These are phyloP conservation scores for Hamigera avellanea DNA, from an alignment of 495 filamentous ascomycete genomes.

Conservation along the genomic window DNA sequence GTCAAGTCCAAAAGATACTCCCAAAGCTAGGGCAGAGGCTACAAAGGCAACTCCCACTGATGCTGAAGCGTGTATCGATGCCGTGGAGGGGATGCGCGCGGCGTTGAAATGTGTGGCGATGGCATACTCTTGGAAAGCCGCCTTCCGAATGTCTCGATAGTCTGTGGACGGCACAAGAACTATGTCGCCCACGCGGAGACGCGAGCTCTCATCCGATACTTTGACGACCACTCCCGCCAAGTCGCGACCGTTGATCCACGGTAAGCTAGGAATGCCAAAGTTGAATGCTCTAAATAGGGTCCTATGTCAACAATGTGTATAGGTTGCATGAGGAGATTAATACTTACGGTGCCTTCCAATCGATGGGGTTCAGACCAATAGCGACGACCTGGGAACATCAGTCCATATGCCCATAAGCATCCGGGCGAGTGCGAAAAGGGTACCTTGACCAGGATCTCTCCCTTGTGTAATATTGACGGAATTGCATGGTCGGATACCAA, in stretches of 20 bases:
- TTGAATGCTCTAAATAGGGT: constrained; percentile 42
- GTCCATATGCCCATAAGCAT: constrained; percentile 1
- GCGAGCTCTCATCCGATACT: constrained; percentile 25
- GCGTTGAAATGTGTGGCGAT: constrained; percentile 52
- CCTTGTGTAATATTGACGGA: constrained; percentile 28
- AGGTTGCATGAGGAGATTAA: constrained; percentile 2
- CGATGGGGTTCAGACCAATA: constrained; percentile 59
- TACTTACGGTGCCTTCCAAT: constrained; percentile 61
- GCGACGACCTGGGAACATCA: constrained; percentile 30
- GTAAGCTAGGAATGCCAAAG: constrained; percentile 51
- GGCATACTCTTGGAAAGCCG: constrained; percentile 58
- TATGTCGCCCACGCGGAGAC: constrained; percentile 41
- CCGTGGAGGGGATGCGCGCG: constrained; percentile 38
- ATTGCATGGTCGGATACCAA: constrained; percentile 36
- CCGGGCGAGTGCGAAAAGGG: neutral
- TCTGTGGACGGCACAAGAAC: constrained; percentile 58
- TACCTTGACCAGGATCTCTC: constrained; percentile 46
- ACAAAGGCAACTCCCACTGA: constrained; percentile 55
- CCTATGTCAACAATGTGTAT: constrained; percentile 1
- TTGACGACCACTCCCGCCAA: constrained; percentile 47
- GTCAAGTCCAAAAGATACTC: constrained; percentile 50
- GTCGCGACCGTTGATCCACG: constrained; percentile 58
- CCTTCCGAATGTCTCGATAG: constrained; percentile 58
- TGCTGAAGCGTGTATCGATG: constrained; percentile 40
- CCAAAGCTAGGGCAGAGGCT: constrained; percentile 44